A percentile compares a stretch with the other conserved stretches of the same genome.
Evolutionary conservation across 352 stramenopile species (phyloP).

Genomic region (Pythium phragmiticola): DNA sequence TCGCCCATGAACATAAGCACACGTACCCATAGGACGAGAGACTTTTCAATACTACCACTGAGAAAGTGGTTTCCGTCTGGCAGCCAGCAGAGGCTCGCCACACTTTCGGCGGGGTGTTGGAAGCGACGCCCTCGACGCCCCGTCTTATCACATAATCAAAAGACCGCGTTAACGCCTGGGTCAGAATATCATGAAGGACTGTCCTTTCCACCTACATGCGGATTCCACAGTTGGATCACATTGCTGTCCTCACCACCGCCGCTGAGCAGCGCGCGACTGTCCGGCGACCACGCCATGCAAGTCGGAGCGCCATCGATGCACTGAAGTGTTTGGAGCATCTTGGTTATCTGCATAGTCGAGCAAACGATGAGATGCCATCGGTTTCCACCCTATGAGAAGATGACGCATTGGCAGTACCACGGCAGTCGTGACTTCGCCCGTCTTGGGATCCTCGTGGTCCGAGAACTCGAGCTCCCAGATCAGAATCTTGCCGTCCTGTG

Average conservation of each 20-base stretch:
- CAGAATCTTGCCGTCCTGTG: constrained; percentile 74
- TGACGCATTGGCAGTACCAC: constrained; percentile 8
- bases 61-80: constrained; percentile 61
- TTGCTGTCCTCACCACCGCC: constrained; percentile 47
- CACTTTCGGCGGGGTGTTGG: constrained; percentile 52
- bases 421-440: constrained; percentile 1
- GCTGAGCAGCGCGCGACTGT: constrained; percentile 54
- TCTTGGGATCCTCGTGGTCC: constrained; percentile 23
- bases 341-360: constrained; percentile 23
- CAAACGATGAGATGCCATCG: no score
- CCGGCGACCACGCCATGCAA: constrained; percentile 66
- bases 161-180: no score
- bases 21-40: constrained; percentile 73
- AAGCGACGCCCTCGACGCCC: constrained; percentile 47
- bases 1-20: not conserved
- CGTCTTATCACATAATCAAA: constrained; percentile 32
- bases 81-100: constrained; percentile 56
- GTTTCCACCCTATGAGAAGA: not conserved
- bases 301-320: constrained; percentile 46
- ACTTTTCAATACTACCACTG: constrained; percentile 71
- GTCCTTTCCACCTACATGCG: constrained; percentile 31
- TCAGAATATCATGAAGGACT: no score
- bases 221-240: constrained; percentile 69
- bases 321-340: constrained; percentile 41
- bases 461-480: constrained; percentile 57